Base-by-base conservation (phyloP, 2,329 filamentous ascomycete species). In the Myriangium duriaei region DNA sequence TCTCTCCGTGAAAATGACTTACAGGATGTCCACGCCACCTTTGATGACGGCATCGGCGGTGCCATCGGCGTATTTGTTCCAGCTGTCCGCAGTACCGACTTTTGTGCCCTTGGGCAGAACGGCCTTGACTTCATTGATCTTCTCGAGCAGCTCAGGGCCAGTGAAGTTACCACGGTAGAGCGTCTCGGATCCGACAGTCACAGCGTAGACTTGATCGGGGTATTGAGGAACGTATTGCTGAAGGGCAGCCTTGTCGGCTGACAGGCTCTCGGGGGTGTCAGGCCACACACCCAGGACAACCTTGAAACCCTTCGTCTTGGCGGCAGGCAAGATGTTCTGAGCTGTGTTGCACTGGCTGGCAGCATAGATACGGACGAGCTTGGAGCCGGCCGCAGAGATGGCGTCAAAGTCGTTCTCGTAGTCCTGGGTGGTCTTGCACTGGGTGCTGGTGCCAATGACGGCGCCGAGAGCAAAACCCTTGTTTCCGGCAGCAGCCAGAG, bases 261-360 rank as follows among this genome's bases (percentile, higher is more conserved):
- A 52, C 59, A 76, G 80, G 24, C 73, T 74, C 18, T 69, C 63
- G n/a, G 75, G 67, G 32, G 68, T 67, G 50, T 80, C 76, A 28
- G 75, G 69, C 78, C 78, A 83, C 52, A 82, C 72, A 43, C 76
- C 79, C 29, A 82, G 60, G n/a, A 82, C 63, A 44, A 82, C 76
- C 60, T 79, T 63, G 59, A 81, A 76, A 12, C 67, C 69, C 57
- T 76, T 74, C 32, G 56, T 55, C 62, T 76, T 74, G 2, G 79
- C 78, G 24, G 76, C 77, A 3, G 77, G 76, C 17, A 82, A 57
- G 39, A 81, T 72, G 44, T 72, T 60, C 54, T 71, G 62, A 5
- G 76, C 72, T 31, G 69, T 71, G 45, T 80, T 65, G 59, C 79
- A 83, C 54, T 82, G 75, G 37, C 64, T 69, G 12, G 75, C 74